Conservation (phyloP, 495 filamentous ascomycete genomes). For the Coniosporium apollinis region DNA sequence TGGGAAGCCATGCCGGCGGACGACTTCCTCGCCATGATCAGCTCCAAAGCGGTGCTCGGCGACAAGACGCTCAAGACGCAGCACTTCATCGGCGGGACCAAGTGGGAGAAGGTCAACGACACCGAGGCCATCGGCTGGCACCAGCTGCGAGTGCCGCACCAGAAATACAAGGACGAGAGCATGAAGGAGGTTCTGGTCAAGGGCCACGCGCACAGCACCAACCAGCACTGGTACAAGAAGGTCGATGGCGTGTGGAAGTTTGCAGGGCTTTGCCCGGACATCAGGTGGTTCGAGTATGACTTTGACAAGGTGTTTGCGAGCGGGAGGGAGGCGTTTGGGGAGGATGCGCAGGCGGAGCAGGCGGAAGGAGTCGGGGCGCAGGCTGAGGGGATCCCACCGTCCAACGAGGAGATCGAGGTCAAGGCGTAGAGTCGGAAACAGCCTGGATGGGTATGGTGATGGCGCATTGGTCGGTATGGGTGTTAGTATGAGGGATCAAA, state of each 20-base stretch:
- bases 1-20: slow-evolving; percentile 59
- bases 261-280: slow-evolving; percentile 52
- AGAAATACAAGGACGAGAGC: slow-evolving; percentile 40
- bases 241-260: slow-evolving; percentile 70
- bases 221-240: slow-evolving; percentile 58
- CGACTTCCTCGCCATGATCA: slow-evolving; percentile 55
- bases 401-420: too few relatives aligned
- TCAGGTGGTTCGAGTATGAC: slow-evolving; percentile 57
- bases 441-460: too few relatives aligned
- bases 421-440: too few relatives aligned
- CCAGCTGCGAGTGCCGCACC: slow-evolving; percentile 62
- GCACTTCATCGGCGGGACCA: slow-evolving; percentile 56
- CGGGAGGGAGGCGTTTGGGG: slow-evolving; percentile 20
- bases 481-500: too few relatives aligned
- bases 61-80: slow-evolving; percentile 56
- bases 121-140: slow-evolving; percentile 54
- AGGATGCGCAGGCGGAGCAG: slow-evolving; percentile 6
- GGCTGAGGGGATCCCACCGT: slow-evolving; percentile 4
- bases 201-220: slow-evolving; percentile 55
- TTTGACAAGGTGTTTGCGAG: slow-evolving; percentile 33
- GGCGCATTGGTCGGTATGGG: too few relatives aligned
- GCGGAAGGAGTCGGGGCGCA: too few relatives aligned
- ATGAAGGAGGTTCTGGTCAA: slow-evolving; percentile 35
- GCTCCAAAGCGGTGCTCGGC: slow-evolving; percentile 48
- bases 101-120: slow-evolving; percentile 55